A percentile compares a stretch with the other conserved stretches of the same genome.
Conservation (phyloP, 2,329 filamentous ascomycete species). For the Ceratocystis colombiana region DNA sequence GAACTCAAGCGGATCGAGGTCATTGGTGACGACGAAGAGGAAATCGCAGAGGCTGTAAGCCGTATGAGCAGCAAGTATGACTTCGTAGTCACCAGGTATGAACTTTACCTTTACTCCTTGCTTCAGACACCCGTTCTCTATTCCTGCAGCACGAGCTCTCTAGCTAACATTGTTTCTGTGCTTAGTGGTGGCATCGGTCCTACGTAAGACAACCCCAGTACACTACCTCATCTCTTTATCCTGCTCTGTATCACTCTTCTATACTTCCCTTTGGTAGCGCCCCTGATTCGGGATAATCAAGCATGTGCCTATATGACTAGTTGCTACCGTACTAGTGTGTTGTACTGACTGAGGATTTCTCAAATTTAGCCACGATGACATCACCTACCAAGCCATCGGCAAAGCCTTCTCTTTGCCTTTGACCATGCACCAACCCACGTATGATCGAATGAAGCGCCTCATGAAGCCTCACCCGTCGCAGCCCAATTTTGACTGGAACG, state of each 20-base stretch:
- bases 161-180: conserved; percentile 22
- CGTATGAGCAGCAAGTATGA: conserved; percentile 87
- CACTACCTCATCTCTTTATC: background rate
- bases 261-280: background rate
- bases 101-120: background rate
- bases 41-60: conserved; percentile 77
- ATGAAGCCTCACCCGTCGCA: conserved; percentile 64
- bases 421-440: conserved; percentile 65
- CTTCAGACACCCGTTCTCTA: background rate
- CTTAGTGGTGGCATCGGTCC: conserved; percentile 80
- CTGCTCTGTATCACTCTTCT: conserved; percentile 10
- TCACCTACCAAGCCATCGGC: conserved; percentile 89
- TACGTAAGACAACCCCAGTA: conserved; percentile 50
- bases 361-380: conserved; percentile 72
- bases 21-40: conserved; percentile 80
- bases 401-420: conserved; percentile 74
- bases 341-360: background rate
- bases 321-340: background rate
- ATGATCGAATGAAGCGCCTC: conserved; percentile 71
- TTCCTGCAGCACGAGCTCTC: background rate
- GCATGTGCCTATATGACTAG: background rate
- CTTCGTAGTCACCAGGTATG: conserved; percentile 74
- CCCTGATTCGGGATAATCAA: conserved; percentile 13
- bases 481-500: conserved; percentile 73
- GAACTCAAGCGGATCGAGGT: conserved; percentile 80